Percentiles rank a stretch among this genome's conserved stretches.
Evolutionary conservation across 1,139 yeast genomes (phyloP).

Genomic region (Spencermartinsiella ligniputridi): DNA sequence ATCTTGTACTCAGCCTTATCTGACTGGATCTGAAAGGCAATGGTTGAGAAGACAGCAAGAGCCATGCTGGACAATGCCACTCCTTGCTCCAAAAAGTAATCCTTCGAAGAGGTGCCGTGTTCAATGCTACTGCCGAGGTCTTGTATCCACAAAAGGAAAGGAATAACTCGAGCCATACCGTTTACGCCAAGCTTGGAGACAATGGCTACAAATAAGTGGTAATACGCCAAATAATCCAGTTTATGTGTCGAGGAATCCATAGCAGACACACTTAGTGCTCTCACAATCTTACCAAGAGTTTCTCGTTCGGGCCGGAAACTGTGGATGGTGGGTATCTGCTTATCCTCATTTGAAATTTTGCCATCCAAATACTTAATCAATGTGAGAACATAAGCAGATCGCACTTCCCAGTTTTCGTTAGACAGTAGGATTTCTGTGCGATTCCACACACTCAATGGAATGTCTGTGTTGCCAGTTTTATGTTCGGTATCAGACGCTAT

Average conservation of each 20-base stretch:
- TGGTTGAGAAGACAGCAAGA: slow-evolving; percentile 21
- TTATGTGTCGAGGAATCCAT: slow-evolving; percentile 13
- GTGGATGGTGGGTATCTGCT: slow-evolving; percentile 6
- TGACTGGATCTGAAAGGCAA: slow-evolving; percentile 19
- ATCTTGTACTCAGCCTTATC: slow-evolving; percentile 14
- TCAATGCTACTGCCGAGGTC: slow-evolving; percentile 14
- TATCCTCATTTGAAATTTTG: slow-evolving; percentile 15
- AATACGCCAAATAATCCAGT: slow-evolving; percentile 17
- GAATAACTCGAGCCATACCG: slow-evolving; percentile 18
- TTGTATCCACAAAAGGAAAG: slow-evolving; percentile 20
- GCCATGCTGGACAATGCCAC: slow-evolving; percentile 21
- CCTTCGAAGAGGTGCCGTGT: slow-evolving; percentile 8
- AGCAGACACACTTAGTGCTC: slow-evolving; percentile 16
- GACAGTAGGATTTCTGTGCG: slow-evolving; percentile 31
- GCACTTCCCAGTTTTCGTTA: slow-evolving; percentile 24
- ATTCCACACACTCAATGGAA: slow-evolving; percentile 31
- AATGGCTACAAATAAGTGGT: slow-evolving; percentile 19
- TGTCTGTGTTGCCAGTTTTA: slow-evolving; percentile 12
- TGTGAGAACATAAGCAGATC: slow-evolving; percentile 25
- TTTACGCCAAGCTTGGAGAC: slow-evolving; percentile 18
- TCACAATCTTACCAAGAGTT: slow-evolving; percentile 22
- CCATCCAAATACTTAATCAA: slow-evolving; percentile 24
- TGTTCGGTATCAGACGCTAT: slow-evolving; percentile 10
- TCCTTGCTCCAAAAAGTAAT: slow-evolving; percentile 21
- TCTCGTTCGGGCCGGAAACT: slow-evolving; percentile 20